Conservation (phyloP, 345 rosid genomes). For the Aurinia saxatilis region DNA sequence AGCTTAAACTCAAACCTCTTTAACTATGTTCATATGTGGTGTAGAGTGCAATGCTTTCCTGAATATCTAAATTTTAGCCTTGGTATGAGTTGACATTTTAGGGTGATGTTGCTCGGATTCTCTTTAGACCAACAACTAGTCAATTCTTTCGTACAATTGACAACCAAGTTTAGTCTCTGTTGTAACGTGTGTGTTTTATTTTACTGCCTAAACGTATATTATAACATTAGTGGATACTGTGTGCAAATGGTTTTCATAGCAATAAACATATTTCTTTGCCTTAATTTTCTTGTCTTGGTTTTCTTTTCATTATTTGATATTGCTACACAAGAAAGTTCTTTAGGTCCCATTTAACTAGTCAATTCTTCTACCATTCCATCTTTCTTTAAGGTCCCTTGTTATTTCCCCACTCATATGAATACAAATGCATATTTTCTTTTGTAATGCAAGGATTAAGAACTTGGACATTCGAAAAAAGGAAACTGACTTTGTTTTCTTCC, state of each 20-base stretch:
- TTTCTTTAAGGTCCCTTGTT: too few species aligned
- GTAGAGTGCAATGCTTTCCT: too few species aligned
- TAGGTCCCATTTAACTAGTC: too few species aligned
- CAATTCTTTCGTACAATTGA: neutral
- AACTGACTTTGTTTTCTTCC: slow-evolving; percentile 76
- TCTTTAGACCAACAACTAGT: slow-evolving; percentile 49
- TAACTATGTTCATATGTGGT: neutral
- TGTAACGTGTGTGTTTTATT: slow-evolving; percentile 6
- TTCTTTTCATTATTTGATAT: neutral
- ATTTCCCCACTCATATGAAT: neutral
- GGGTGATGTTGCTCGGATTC: slow-evolving; percentile 94
- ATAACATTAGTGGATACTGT: neutral
- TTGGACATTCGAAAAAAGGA: slow-evolving; percentile 41
- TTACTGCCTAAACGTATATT: neutral
- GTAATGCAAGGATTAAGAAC: slow-evolving; percentile 54
- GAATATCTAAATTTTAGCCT: too few species aligned
- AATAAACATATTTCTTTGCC: neutral
- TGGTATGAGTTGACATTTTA: too few species aligned
- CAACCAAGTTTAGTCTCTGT: neutral
- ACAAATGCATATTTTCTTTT: neutral
- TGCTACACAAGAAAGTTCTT: too few species aligned
- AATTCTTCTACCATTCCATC: too few species aligned
- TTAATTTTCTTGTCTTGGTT: neutral
- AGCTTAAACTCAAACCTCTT: too few species aligned
- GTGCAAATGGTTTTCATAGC: neutral